Evolutionary conservation across 164 flowering plant species (phyloP).

Genomic region (Nymphaea colorata): DNA sequence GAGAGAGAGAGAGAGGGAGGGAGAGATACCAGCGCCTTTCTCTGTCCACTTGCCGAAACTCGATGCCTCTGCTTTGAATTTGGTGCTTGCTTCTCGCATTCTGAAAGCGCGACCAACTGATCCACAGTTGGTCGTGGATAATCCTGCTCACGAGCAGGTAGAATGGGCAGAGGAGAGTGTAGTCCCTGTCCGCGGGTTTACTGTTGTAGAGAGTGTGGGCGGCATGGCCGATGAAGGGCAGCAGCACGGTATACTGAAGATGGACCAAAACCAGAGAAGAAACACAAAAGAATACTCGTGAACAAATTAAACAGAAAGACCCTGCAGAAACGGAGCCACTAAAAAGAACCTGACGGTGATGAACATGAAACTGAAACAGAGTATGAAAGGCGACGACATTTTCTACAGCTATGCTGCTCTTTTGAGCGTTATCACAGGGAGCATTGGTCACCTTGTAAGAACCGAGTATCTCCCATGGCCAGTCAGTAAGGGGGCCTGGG

Average conservation of each 20-base stretch:
- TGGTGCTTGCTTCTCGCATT: slow-evolving; percentile 13
- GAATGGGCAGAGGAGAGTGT: slow-evolving; percentile 3
- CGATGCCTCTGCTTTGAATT: slow-evolving; percentile 21
- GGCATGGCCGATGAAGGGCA: slow-evolving; percentile 6
- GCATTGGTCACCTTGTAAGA: slow-evolving; percentile 14
- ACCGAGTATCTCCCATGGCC: slow-evolving; percentile 32
- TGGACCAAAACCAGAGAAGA: no score
- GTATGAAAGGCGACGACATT: no score
- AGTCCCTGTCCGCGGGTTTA: slow-evolving; percentile 4
- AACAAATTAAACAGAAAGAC: neutral
- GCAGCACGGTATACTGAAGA: slow-evolving; percentile 4
- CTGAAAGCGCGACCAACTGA: slow-evolving; percentile 12
- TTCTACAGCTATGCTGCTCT: no score
- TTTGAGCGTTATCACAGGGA: neutral
- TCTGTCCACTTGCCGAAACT: slow-evolving; percentile 31
- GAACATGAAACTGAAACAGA: no score
- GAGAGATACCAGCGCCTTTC: neutral
- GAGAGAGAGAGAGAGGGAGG: neutral
- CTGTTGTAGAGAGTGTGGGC: slow-evolving; percentile 1
- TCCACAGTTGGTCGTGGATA: slow-evolving; percentile 13
- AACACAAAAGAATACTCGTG: neutral
- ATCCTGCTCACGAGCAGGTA: slow-evolving; percentile 4
- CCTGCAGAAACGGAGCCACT: neutral
- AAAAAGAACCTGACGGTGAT: neutral
- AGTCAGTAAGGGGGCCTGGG: slow-evolving; percentile 26